These are phyloP conservation scores for Camellia sinensis DNA, from an alignment of 148 eudicot species.

Conservation along the genomic window DNA sequence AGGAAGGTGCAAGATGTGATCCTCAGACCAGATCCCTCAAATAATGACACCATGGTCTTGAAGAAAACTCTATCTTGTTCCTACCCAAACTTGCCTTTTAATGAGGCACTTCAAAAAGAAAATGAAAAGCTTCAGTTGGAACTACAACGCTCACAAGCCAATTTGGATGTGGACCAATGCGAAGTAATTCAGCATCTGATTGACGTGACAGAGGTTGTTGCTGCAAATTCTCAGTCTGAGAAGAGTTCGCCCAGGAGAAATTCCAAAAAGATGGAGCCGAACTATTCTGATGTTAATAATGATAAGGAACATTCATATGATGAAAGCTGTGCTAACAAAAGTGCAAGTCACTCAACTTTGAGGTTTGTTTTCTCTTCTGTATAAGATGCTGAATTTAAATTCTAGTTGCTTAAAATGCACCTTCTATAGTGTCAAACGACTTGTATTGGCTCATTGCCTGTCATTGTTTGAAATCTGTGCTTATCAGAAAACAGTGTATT, in stretches of 20 bases:
- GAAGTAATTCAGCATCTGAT: conserved; percentile 87
- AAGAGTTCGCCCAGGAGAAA: conserved; percentile 39
- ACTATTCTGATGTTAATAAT: conserved; percentile 30
- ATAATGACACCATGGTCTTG: conserved; percentile 53
- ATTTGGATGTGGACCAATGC: conserved; percentile 75
- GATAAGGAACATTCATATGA: conserved; percentile 37
- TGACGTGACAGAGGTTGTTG: conserved; percentile 75
- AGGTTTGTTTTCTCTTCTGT: conserved; percentile 41
- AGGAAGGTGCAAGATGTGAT: conserved; percentile 72
- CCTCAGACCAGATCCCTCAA: conserved; percentile 69
- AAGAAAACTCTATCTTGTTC: conserved; percentile 92
- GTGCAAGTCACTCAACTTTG: conserved; percentile 35
- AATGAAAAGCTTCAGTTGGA: conserved; percentile 85
- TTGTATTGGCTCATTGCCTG: too few species aligned
- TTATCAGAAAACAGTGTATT: neutral
- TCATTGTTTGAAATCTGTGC: neutral
- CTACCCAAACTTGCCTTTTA: conserved; percentile 75
- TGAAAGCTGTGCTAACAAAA: conserved; percentile 38
- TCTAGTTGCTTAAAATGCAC: neutral
- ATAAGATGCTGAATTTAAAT: neutral
- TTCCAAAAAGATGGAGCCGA: conserved; percentile 40
- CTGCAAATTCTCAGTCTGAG: conserved; percentile 49
- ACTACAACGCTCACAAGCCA: conserved; percentile 77
- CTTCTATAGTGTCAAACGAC: too few species aligned
- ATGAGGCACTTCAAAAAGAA: conserved; percentile 78